Percentiles rank a stretch among this genome's conserved stretches.
Evolutionary conservation across 2,329 filamentous ascomycete species (phyloP).

Genomic region (Microsporum canis): DNA sequence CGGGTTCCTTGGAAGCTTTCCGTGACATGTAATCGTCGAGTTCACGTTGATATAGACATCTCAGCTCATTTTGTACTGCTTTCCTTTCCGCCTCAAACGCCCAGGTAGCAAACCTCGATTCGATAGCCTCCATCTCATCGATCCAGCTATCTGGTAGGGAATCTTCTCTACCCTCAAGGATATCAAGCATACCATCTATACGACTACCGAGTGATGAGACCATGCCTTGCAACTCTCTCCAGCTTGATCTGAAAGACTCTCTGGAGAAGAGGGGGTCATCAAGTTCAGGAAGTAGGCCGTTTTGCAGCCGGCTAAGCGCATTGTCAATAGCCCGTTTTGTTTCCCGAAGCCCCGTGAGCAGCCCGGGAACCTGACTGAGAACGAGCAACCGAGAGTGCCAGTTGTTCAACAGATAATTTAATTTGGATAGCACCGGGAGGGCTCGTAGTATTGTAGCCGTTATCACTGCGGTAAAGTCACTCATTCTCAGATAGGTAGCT

Average conservation of each 20-base stretch:
- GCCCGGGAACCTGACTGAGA: conserved; percentile 58
- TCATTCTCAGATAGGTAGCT: conserved; percentile 56
- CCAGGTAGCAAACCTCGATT: conserved; percentile 71
- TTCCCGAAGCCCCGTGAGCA: conserved; percentile 51
- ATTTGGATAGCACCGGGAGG: conserved; percentile 64
- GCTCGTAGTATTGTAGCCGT: conserved; percentile 86
- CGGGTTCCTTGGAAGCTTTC: background rate
- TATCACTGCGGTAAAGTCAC: conserved; percentile 80
- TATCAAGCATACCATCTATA: conserved; percentile 77
- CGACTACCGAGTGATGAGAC: conserved; percentile 58
- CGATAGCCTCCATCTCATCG: conserved; percentile 69
- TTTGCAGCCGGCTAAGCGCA: conserved; percentile 23
- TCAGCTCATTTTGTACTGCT: conserved; percentile 53
- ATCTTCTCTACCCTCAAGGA: conserved; percentile 71
- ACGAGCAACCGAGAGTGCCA: conserved; percentile 72
- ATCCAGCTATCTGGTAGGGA: conserved; percentile 80
- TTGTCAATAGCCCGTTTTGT: conserved; percentile 26
- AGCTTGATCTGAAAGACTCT: conserved; percentile 32
- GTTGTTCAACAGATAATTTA: conserved; percentile 59
- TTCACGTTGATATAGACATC: background rate
- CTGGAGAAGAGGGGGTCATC: conserved; percentile 23
- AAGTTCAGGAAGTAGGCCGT: conserved; percentile 18
- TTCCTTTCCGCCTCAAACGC: conserved; percentile 62
- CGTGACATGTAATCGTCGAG: background rate
- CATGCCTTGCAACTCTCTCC: conserved; percentile 53